A percentile compares a stretch with the other conserved stretches of the same genome.
phyloP scores from a whole-genome alignment of 441 rosid species.

The Sinapis alba region DNA sequence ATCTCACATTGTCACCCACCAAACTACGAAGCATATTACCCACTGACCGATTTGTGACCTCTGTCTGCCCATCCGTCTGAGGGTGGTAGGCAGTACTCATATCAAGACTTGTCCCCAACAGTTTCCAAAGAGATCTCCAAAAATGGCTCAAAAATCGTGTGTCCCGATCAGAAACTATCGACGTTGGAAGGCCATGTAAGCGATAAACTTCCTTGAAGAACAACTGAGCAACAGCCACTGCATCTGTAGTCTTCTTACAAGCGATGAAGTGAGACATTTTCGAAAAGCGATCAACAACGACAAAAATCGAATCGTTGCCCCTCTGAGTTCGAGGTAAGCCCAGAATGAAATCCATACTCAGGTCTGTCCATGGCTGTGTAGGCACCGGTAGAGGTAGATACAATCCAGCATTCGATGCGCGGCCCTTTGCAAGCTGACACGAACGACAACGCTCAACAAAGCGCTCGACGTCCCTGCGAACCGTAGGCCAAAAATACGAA shows the following conservation, averaged over 20 bases:
- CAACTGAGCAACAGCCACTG: not conserved
- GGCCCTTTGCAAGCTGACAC: not conserved
- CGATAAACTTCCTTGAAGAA: not conserved
- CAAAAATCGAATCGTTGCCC: not conserved
- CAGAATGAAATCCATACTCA: not conserved
- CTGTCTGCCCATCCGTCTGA: not conserved
- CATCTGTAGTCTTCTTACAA: not conserved
- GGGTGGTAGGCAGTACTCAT: not conserved
- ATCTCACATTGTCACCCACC: no score
- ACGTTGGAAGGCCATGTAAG: not conserved
- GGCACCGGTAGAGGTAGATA: not conserved
- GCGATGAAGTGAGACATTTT: not conserved
- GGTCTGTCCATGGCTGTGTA: not conserved
- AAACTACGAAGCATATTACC: not conserved
- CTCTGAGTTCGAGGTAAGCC: not conserved
- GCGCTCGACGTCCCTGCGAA: not conserved
- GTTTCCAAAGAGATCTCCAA: not conserved
- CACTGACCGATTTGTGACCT: not conserved
- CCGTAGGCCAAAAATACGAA: not conserved
- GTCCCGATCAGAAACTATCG: no score
- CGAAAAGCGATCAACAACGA: not conserved
- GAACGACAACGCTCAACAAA: not conserved
- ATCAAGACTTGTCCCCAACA: not conserved
- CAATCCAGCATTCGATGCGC: not conserved
- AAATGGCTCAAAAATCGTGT: not conserved